Base-by-base conservation (phyloP, 176 grass and related monocot species). In the Aegilops bicornis region DNA sequence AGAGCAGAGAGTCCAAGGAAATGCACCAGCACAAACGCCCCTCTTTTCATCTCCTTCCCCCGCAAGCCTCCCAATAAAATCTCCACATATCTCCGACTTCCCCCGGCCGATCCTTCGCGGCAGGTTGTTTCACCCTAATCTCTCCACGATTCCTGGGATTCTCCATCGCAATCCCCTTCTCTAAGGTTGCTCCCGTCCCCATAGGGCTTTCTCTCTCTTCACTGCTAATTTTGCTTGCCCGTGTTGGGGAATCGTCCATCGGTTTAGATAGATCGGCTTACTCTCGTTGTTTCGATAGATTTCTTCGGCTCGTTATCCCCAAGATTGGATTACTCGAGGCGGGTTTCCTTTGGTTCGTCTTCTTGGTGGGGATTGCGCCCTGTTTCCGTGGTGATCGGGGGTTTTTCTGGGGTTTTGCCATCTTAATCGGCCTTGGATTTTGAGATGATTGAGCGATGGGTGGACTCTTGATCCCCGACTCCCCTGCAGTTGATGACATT, bases 341-440 rank as follows among this genome's bases (percentile, higher is more conserved):
- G 30, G 24, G 73, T 62, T 27, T 64, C 33, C 54, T 17, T 52
- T 2, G 73, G 60, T 82, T 80, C 72, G 16, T 54, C 10, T 71
- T 87, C 64, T 88, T 78, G 40, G 19, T 5, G 63, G 50, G 82
- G 82, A 77, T 64, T 77, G 77, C 30, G 77, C 22, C 72, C 12
- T 71, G 64, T 9, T 54, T 73, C 56, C 19, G 75, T 69, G 84
- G 82, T 94, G 88, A 91, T 96, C 84, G 40, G 56, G 70, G 74
- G 81, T 15, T 86, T 87, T 93, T 88, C 37, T 42, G 87, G 89
- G 92, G 84, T 86, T 91, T 91, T 79, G 82, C 19, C 17, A 16
- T 69, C 87, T 79, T 62, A 37, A 72, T 61, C 59, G 1, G 62
- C 11, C 23, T 25, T 27, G 71, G 40, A 33, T 63, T 30, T 14